Conservation (phyloP, 2,329 filamentous ascomycete genomes). For the Paraphaeosphaeria sporulosa region DNA sequence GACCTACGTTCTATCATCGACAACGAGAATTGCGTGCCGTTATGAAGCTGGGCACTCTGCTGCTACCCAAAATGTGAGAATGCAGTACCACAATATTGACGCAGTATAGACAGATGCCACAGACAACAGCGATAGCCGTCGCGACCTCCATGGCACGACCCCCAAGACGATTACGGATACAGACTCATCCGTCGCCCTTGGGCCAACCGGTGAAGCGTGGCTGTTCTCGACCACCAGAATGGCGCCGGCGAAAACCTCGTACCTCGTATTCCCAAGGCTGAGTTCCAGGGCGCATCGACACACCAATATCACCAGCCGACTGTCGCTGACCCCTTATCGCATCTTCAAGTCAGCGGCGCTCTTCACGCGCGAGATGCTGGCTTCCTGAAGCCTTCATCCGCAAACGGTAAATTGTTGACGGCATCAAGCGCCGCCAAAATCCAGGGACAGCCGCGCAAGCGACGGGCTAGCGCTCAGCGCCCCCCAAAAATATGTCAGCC, state of each 20-base stretch:
- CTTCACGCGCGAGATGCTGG: neutral
- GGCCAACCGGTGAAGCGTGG: neutral
- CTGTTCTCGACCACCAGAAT: neutral
- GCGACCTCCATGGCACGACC: neutral
- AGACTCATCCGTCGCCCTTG: neutral
- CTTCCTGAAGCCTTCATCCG: neutral
- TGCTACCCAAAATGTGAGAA: too few relatives aligned
- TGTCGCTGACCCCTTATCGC: neutral
- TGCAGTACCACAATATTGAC: too few relatives aligned
- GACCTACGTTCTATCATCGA: too few relatives aligned
- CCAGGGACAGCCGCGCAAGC: conserved; percentile 9
- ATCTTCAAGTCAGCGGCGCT: neutral
- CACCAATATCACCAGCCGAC: neutral
- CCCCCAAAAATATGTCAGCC: conserved; percentile 10
- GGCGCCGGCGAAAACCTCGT: neutral
- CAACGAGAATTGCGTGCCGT: too few relatives aligned
- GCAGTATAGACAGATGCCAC: too few relatives aligned
- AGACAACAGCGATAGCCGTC: neutral
- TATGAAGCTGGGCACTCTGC: too few relatives aligned
- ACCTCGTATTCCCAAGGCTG: neutral
- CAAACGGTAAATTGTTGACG: conserved; percentile 3
- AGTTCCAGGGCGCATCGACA: neutral
- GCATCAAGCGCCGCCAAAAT: neutral
- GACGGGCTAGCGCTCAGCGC: neutral
- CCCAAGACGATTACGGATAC: neutral